A percentile compares a stretch with the other conserved stretches of the same genome.
Evolutionary conservation across 2,329 filamentous ascomycete species (phyloP).

Genomic region (Trichoderma lentiforme): DNA sequence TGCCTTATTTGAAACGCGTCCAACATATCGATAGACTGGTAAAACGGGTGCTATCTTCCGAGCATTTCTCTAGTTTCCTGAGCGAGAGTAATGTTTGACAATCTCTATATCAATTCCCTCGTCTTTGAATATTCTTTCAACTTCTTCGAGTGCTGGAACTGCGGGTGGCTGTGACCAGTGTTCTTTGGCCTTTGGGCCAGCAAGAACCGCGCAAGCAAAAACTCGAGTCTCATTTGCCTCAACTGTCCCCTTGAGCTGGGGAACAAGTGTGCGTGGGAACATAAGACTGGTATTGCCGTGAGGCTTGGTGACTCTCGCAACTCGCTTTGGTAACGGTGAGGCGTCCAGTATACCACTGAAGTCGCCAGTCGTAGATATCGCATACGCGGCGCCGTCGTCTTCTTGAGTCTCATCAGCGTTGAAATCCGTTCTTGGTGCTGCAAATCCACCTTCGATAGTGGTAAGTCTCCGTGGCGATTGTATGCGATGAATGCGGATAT

Average conservation of each 20-base stretch:
- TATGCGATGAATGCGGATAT: constrained; percentile 13
- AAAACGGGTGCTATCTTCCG: background rate
- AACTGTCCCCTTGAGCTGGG: constrained; percentile 7
- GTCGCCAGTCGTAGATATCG: background rate
- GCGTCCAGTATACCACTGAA: background rate
- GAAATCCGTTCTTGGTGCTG: constrained; percentile 5
- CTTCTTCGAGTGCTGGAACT: background rate
- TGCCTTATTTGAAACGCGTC: background rate
- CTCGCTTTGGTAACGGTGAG: background rate
- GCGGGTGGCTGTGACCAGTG: background rate
- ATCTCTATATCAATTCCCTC: background rate
- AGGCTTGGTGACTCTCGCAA: background rate
- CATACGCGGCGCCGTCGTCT: background rate
- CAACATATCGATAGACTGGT: background rate
- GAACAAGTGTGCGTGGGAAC: constrained; percentile 15
- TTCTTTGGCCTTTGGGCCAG: background rate
- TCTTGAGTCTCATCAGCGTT: background rate
- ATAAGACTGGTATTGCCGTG: constrained; percentile 14
- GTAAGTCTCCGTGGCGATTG: constrained; percentile 1
- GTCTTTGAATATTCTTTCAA: background rate
- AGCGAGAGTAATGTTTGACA: background rate
- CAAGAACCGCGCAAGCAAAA: background rate
- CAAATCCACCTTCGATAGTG: constrained; percentile 12
- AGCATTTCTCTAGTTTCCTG: background rate
- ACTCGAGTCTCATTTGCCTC: background rate